These are phyloP conservation scores for Melampsora americana DNA, from an alignment of 1,284 basidiomycete species.

Conservation along the genomic window DNA sequence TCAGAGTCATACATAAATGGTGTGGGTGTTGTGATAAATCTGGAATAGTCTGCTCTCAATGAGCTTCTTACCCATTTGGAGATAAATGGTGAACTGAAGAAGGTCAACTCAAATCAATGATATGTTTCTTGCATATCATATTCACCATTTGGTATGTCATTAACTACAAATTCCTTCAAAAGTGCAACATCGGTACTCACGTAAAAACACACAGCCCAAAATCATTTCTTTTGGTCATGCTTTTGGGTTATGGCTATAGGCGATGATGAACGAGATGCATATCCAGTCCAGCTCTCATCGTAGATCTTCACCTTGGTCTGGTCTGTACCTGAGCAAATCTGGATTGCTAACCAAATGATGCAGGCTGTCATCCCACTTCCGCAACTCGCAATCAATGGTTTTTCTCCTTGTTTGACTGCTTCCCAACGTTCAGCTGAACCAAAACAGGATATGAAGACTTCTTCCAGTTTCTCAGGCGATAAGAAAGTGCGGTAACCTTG, in stretches of 20 bases:
- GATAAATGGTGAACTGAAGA: too few species aligned
- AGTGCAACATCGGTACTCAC: too few species aligned
- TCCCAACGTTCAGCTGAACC: constrained; percentile 56
- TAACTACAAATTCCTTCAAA: too few species aligned
- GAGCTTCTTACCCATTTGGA: too few species aligned
- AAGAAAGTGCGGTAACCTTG: constrained; percentile 65
- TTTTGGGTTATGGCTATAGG: constrained; percentile 1
- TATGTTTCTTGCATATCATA: too few species aligned
- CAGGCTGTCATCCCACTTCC: constrained; percentile 87
- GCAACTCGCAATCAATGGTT: constrained; percentile 50
- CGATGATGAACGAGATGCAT: background rate
- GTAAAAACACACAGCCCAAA: too few species aligned
- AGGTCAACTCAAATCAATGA: too few species aligned
- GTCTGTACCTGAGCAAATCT: constrained; percentile 62
- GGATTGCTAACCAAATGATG: constrained; percentile 81
- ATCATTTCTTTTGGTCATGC: too few species aligned
- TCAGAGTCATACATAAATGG: too few species aligned
- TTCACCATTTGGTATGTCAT: too few species aligned
- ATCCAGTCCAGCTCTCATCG: constrained; percentile 54
- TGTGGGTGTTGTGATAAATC: too few species aligned
- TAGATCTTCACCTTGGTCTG: constrained; percentile 54
- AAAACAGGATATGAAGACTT: constrained; percentile 64
- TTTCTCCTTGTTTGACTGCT: constrained; percentile 47
- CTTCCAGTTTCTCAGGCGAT: constrained; percentile 61
- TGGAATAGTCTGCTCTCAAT: too few species aligned